Conservation (phyloP, 768 basidiomycete species). For the Lenzites betulinus region DNA sequence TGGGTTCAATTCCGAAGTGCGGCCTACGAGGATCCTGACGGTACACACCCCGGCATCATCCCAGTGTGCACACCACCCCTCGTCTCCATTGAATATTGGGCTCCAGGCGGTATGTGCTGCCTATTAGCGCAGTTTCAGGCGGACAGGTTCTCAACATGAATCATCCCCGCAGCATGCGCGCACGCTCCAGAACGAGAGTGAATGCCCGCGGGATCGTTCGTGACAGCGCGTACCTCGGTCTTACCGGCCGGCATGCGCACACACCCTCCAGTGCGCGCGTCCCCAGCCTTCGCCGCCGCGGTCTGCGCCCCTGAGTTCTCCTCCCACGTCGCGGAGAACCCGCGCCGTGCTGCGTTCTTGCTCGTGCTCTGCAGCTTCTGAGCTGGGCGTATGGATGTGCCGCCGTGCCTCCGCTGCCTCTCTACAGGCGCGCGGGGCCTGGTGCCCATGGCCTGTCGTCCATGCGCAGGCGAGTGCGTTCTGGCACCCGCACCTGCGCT, state of each 20-base stretch:
- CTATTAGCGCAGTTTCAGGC: background rate
- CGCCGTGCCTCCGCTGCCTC: no score
- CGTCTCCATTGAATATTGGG: no score
- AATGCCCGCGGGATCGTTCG: background rate
- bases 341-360: no score
- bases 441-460: background rate
- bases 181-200: background rate
- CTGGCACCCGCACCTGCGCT: no score
- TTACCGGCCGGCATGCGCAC: conserved; percentile 4
- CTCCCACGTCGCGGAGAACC: background rate
- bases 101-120: no score
- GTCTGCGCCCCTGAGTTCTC: background rate
- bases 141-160: background rate
- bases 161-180: background rate
- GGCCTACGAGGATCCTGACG: background rate
- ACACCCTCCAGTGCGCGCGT: no score
- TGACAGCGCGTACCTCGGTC: conserved; percentile 16
- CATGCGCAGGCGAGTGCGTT: background rate
- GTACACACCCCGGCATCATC: background rate
- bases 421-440: background rate
- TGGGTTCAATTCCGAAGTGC: background rate
- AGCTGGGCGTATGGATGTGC: no score
- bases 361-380: no score
- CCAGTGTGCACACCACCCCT: no score
- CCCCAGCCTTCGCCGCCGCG: no score